Conservation (phyloP, 2,329 filamentous ascomycete genomes). For the Teratosphaeria gauchensis region DNA sequence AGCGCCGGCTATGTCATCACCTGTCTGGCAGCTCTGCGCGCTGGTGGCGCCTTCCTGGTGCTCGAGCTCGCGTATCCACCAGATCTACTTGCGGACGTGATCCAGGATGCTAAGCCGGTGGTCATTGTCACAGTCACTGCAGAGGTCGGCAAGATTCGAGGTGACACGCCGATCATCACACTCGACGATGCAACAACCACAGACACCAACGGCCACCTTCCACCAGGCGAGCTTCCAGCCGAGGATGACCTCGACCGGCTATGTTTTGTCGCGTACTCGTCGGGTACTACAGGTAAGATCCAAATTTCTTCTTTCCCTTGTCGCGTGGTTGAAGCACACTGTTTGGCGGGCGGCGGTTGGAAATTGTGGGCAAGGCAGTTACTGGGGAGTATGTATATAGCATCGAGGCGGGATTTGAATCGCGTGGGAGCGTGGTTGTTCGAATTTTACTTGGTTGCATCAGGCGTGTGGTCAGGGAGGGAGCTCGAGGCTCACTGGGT, state of each 20-base stretch:
- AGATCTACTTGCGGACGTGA: conserved; percentile 62
- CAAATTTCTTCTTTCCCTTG: not conserved
- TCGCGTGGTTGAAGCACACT: not conserved
- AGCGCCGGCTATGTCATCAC: conserved; percentile 73
- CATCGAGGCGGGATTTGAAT: not conserved
- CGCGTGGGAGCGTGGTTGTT: no score
- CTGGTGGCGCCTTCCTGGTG: conserved; percentile 71
- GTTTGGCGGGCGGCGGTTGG: not conserved
- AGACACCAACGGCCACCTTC: conserved; percentile 15
- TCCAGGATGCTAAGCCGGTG: conserved; percentile 62
- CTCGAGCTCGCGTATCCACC: conserved; percentile 71
- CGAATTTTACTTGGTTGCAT: no score
- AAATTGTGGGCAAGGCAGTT: not conserved
- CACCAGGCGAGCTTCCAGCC: conserved; percentile 34
- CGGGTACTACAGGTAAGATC: conserved; percentile 56
- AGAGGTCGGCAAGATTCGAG: conserved; percentile 57
- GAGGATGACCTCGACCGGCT: conserved; percentile 63
- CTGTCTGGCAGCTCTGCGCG: conserved; percentile 65
- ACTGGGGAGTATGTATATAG: not conserved
- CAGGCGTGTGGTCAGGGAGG: not conserved
- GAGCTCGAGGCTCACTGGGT: no score
- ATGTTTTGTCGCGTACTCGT: conserved; percentile 73
- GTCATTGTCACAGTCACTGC: conserved; percentile 60
- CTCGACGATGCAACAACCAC: conserved; percentile 42
- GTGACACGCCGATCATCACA: conserved; percentile 52